phyloP scores from a whole-genome alignment of 2,329 filamentous ascomycete species.

The Cylindrodendrum hubeiense region DNA sequence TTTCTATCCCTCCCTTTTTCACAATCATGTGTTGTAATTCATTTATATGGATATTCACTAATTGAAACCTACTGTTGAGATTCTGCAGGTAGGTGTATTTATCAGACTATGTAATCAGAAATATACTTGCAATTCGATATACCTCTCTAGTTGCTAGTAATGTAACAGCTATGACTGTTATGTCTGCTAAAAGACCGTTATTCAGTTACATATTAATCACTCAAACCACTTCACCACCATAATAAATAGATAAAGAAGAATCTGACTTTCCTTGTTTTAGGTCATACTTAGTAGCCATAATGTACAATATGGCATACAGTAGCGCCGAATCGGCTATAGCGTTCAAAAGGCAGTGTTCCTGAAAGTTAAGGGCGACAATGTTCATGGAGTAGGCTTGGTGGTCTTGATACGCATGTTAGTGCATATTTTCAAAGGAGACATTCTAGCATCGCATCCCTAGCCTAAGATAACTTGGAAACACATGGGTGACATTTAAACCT shows the following conservation, averaged over 20 bases:
- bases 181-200: background rate
- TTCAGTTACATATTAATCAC: background rate
- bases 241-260: background rate
- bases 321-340: background rate
- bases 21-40: background rate
- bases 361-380: constrained; percentile 3
- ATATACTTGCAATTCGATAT: background rate
- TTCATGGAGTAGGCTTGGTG: constrained; percentile 3
- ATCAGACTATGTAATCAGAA: background rate
- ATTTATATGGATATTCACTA: constrained; percentile 3
- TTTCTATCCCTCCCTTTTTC: constrained; percentile 5
- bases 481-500: background rate
- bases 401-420: background rate
- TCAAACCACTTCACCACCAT: constrained; percentile 1
- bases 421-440: constrained; percentile 1
- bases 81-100: constrained; percentile 1
- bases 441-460: background rate
- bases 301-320: background rate
- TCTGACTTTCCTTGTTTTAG: constrained; percentile 2
- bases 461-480: background rate
- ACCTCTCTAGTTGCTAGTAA: constrained; percentile 4
- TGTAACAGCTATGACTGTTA: background rate
- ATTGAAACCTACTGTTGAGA: constrained; percentile 3
- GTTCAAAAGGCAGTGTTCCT: constrained; percentile 4
- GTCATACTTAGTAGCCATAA: background rate